Percentiles rank a stretch among this genome's conserved stretches.
Evolutionary conservation across 176 grass and related monocot genomes (phyloP).

Genomic region (Rhynchospora breviuscula): DNA sequence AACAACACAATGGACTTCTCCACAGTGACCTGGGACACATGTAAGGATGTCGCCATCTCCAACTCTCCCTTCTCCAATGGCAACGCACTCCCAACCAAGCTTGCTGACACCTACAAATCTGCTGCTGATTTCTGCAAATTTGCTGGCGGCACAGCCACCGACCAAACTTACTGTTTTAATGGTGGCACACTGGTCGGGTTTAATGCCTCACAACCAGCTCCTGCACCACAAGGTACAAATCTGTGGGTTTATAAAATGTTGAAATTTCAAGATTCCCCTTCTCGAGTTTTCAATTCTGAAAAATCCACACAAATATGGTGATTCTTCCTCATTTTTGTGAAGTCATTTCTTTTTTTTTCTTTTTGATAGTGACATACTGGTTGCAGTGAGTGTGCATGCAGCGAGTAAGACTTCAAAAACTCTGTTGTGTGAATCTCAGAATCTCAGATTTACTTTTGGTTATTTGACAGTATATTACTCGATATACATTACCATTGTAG

Average conservation of each 20-base stretch:
- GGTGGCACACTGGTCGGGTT: not conserved
- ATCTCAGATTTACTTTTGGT: not conserved
- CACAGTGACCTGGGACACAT: not conserved
- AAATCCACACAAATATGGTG: too few relatives aligned
- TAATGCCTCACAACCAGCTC: not conserved
- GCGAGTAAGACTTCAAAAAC: not conserved
- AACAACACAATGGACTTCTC: constrained; percentile 16
- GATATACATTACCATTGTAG: not conserved
- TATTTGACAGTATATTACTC: not conserved
- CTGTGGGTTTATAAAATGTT: too few relatives aligned
- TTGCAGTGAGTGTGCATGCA: not conserved
- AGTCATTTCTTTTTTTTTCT: not conserved
- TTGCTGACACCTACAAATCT: not conserved
- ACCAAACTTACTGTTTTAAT: not conserved
- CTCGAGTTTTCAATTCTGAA: too few relatives aligned
- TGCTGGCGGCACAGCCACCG: not conserved
- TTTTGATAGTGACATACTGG: not conserved
- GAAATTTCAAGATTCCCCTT: too few relatives aligned
- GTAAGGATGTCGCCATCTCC: not conserved
- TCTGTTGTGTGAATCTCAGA: not conserved
- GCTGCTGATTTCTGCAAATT: not conserved
- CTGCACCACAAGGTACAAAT: not conserved
- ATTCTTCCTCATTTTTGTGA: not conserved
- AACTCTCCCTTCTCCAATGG: not conserved
- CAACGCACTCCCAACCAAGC: not conserved